Percentiles rank a stretch among this genome's conserved stretches.
Evolutionary conservation across 2,329 filamentous ascomycete genomes (phyloP).

Genomic region (Chaetoscypha palmicola): DNA sequence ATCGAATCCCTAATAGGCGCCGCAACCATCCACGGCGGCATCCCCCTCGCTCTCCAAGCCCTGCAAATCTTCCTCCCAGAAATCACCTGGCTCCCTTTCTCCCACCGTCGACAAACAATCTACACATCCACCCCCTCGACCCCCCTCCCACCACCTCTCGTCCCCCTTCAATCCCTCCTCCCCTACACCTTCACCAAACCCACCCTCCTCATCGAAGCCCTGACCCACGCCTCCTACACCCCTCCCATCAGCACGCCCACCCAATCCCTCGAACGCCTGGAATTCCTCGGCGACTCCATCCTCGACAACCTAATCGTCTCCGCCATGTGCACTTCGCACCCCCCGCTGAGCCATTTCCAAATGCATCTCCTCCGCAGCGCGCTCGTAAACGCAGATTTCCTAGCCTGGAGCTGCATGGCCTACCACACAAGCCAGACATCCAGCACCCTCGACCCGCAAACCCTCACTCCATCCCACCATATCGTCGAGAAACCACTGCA

Average conservation of each 20-base stretch:
- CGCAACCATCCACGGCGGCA: constrained; percentile 61
- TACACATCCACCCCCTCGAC: constrained; percentile 36
- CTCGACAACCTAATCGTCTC: constrained; percentile 70
- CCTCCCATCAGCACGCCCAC: constrained; percentile 32
- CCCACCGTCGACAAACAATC: constrained; percentile 37
- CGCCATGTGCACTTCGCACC: constrained; percentile 41
- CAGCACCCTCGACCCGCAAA: not conserved
- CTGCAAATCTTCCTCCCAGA: constrained; percentile 60
- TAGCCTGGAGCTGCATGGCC: constrained; percentile 69
- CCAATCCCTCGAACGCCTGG: constrained; percentile 62
- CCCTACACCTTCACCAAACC: constrained; percentile 66
- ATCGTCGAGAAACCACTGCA: constrained; percentile 41
- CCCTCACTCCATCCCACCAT: constrained; percentile 16
- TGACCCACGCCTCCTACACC: constrained; percentile 64
- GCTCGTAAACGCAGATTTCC: constrained; percentile 71
- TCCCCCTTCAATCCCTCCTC: constrained; percentile 55
- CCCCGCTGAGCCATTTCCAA: constrained; percentile 44
- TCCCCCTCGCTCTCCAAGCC: constrained; percentile 55
- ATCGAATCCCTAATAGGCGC: constrained; percentile 80
- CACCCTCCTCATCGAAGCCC: constrained; percentile 64
- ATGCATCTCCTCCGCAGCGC: constrained; percentile 74
- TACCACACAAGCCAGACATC: constrained; percentile 31
- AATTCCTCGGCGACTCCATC: constrained; percentile 82
- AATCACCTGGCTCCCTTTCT: constrained; percentile 45
- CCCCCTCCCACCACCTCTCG: constrained; percentile 36